Conservation (phyloP, 176 grass and related monocot genomes). For the Triticum monococcum region DNA sequence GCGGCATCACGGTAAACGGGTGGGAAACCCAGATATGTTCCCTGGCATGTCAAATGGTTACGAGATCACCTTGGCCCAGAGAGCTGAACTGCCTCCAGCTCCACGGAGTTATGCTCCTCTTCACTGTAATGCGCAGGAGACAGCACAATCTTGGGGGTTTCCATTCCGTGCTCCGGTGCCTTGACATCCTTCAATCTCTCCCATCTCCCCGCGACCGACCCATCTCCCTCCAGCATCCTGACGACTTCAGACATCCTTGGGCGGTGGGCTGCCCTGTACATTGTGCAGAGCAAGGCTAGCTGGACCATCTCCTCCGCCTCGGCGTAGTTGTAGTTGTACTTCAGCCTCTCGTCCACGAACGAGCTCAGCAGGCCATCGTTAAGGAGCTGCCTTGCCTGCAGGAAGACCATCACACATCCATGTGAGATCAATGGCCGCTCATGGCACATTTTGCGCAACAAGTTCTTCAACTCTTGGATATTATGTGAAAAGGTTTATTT, state of each 20-base stretch:
- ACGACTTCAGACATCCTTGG: conserved; percentile 75
- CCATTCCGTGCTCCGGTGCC: neutral
- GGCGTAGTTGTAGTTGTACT: conserved; percentile 33
- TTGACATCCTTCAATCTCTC: conserved; percentile 51
- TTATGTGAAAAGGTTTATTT: neutral
- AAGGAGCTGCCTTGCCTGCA: conserved; percentile 71
- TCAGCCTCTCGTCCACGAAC: conserved; percentile 60
- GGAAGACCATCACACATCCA: neutral
- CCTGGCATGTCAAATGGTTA: neutral
- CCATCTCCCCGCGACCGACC: conserved; percentile 61
- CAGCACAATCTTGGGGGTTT: neutral
- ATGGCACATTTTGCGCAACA: neutral
- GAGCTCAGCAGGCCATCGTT: conserved; percentile 44
- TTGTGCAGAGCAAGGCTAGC: conserved; percentile 80
- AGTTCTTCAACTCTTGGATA: neutral
- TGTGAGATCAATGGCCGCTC: conserved; percentile 1
- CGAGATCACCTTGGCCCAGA: conserved; percentile 71
- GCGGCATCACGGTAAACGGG: neutral
- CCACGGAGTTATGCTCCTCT: conserved; percentile 37
- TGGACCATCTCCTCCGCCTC: conserved; percentile 73
- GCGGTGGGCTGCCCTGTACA: conserved; percentile 47
- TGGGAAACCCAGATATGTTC: neutral
- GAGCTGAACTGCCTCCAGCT: conserved; percentile 62
- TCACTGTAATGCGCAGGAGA: conserved; percentile 9
- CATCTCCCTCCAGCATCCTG: conserved; percentile 67